A percentile compares a stretch with the other conserved stretches of the same genome.
Conservation (phyloP, 768 basidiomycete genomes). For the Coprinellus micaceus region DNA sequence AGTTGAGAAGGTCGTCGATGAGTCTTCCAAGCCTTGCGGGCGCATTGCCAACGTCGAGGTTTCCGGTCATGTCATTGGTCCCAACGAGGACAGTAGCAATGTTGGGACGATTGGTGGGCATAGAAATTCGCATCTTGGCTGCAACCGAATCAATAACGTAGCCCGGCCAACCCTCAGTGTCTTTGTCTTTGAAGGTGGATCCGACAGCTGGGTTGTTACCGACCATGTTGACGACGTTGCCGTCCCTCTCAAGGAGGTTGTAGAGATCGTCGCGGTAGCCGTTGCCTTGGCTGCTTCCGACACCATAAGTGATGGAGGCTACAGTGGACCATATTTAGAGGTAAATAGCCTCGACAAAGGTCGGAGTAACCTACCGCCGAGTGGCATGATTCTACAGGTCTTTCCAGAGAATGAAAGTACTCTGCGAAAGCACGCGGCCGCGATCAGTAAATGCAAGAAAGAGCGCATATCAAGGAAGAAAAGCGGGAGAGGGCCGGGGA, state of each 20-base stretch:
- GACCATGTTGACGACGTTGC: constrained; percentile 5
- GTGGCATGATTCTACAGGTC: constrained; percentile 4
- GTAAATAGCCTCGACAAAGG: background rate
- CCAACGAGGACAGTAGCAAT: constrained; percentile 3
- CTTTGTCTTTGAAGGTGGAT: too few species aligned
- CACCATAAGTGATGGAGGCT: constrained; percentile 4
- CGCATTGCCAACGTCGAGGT: background rate
- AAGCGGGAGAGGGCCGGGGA: too few species aligned
- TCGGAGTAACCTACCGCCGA: background rate
- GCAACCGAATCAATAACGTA: background rate
- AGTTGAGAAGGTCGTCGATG: background rate
- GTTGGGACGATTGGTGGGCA: constrained; percentile 3
- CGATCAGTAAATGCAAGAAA: too few species aligned
- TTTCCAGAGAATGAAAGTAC: background rate
- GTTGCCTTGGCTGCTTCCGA: constrained; percentile 4
- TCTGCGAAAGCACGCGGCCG: background rate
- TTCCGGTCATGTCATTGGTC: constrained; percentile 1
- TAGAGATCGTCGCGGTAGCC: constrained; percentile 6
- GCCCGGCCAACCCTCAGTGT: constrained; percentile 4
- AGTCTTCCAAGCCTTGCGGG: background rate
- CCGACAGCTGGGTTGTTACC: constrained; percentile 1
- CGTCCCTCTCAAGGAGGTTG: constrained; percentile 1
- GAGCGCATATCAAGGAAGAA: too few species aligned
- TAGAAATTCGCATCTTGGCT: constrained; percentile 1
- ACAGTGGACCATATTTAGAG: background rate